A percentile compares a stretch with the other conserved stretches of the same genome.
Conservation (phyloP, 805 yeast species). For the Yarrowia osloensis region DNA sequence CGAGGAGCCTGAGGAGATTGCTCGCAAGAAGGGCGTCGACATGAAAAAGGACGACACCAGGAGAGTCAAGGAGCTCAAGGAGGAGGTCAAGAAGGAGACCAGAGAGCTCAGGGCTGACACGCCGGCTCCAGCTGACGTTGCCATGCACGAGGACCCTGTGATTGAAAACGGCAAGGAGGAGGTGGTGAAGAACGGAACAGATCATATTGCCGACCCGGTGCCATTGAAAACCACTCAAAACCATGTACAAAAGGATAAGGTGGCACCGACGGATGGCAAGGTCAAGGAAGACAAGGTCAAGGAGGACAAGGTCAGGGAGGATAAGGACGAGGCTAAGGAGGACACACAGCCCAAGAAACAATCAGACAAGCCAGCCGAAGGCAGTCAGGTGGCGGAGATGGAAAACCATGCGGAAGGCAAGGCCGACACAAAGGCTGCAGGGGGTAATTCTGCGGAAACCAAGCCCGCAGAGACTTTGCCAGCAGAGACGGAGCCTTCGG, state of each 20-base stretch:
- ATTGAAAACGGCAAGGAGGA: slow-evolving; percentile 11
- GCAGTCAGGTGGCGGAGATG: not conserved
- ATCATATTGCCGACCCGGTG: not conserved
- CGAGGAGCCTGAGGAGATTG: slow-evolving; percentile 19
- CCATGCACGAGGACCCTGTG: slow-evolving; percentile 13
- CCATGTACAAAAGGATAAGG: slow-evolving; percentile 17
- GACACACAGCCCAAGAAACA: not conserved
- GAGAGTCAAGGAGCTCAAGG: slow-evolving; percentile 15
- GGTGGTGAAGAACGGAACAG: not conserved
- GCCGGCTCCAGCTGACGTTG: not conserved
- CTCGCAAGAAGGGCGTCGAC: not conserved
- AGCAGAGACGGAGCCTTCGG: not conserved
- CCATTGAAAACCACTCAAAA: not conserved
- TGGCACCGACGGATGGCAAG: not conserved
- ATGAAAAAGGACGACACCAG: not conserved
- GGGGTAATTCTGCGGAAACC: not conserved
- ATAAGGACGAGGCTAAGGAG: not conserved
- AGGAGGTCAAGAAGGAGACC: not conserved
- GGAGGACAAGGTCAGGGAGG: not conserved
- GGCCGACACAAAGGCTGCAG: not conserved
- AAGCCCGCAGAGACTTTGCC: not conserved
- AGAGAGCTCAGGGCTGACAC: not conserved
- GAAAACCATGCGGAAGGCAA: not conserved
- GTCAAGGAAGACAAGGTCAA: not conserved
- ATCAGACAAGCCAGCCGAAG: not conserved